phyloP scores from a whole-genome alignment of 2,329 filamentous ascomycete genomes.

The Fonsecaea pugnacius region DNA sequence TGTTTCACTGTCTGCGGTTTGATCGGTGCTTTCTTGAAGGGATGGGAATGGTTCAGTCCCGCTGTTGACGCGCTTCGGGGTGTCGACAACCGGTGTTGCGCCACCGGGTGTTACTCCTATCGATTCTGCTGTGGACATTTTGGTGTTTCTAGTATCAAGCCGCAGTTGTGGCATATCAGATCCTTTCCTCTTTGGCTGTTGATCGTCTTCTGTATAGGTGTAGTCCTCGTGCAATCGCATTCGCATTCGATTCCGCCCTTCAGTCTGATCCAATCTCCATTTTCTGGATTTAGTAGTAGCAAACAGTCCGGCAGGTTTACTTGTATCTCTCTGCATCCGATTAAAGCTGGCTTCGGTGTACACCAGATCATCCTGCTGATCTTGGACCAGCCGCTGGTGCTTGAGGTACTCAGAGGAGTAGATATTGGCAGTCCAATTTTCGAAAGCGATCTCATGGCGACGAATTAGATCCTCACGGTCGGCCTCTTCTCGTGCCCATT shows the following conservation, averaged over 20 bases:
- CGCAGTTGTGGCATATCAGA: slow-evolving; percentile 56
- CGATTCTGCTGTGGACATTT: slow-evolving; percentile 49
- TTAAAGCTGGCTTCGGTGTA: slow-evolving; percentile 77
- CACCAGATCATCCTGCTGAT: slow-evolving; percentile 85
- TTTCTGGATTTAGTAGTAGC: slow-evolving; percentile 67
- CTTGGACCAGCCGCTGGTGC: slow-evolving; percentile 84
- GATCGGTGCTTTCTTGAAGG: slow-evolving; percentile 38
- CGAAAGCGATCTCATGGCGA: slow-evolving; percentile 84
- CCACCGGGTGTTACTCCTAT: slow-evolving; percentile 44
- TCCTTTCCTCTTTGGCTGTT: slow-evolving; percentile 79
- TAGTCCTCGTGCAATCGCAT: slow-evolving; percentile 79
- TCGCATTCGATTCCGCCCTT: slow-evolving; percentile 94
- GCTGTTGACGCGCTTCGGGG: slow-evolving; percentile 21
- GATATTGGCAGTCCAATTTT: slow-evolving; percentile 93
- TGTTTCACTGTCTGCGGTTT: slow-evolving; percentile 39
- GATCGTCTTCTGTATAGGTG: slow-evolving; percentile 54
- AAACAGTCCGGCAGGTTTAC: slow-evolving; percentile 79
- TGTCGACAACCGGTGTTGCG: slow-evolving; percentile 26
- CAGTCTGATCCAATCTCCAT: slow-evolving; percentile 94
- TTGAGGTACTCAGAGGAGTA: slow-evolving; percentile 90
- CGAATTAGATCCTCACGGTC: slow-evolving; percentile 72
- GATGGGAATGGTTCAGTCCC: slow-evolving; percentile 38
- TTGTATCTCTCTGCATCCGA: slow-evolving; percentile 77
- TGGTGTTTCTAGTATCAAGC: slow-evolving; percentile 51
- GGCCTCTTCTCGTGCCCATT: slow-evolving; percentile 74